Evolutionary conservation across 2,329 filamentous ascomycete species (phyloP).

Genomic region (Monilinia laxa): DNA sequence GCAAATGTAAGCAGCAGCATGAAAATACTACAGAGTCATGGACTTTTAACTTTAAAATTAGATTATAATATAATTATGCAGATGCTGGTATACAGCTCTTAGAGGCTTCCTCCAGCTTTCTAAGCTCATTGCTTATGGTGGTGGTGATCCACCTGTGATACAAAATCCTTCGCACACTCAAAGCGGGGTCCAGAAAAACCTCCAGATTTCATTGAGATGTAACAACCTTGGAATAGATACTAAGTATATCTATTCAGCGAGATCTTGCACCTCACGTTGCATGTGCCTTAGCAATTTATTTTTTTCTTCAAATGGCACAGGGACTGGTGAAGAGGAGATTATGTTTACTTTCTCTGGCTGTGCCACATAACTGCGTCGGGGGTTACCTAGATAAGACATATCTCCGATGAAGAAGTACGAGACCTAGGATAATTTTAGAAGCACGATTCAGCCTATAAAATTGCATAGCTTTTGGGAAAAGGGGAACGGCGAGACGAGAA

Average conservation of each 20-base stretch:
- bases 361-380: background rate
- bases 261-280: too few relatives aligned
- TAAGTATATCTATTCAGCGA: background rate
- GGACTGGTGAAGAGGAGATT: too few relatives aligned
- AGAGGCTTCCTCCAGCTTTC: background rate
- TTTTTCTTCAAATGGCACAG: background rate
- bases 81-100: background rate
- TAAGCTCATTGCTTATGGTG: background rate
- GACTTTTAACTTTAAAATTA: background rate
- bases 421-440: too few relatives aligned
- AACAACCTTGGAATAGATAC: background rate
- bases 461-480: too few relatives aligned
- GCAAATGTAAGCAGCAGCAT: constrained; percentile 10
- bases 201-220: background rate
- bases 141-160: background rate
- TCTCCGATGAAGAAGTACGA: too few relatives aligned
- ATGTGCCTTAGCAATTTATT: background rate
- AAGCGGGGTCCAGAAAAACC: background rate
- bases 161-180: background rate
- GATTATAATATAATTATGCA: background rate
- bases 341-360: background rate
- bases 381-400: background rate
- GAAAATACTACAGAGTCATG: background rate
- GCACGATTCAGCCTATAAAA: too few relatives aligned
- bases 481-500: too few relatives aligned